Evolutionary conservation across 441 rosid genomes (phyloP), one percentile per base, ranked within the genome.

Genomic region (Croton setiger): DNA sequence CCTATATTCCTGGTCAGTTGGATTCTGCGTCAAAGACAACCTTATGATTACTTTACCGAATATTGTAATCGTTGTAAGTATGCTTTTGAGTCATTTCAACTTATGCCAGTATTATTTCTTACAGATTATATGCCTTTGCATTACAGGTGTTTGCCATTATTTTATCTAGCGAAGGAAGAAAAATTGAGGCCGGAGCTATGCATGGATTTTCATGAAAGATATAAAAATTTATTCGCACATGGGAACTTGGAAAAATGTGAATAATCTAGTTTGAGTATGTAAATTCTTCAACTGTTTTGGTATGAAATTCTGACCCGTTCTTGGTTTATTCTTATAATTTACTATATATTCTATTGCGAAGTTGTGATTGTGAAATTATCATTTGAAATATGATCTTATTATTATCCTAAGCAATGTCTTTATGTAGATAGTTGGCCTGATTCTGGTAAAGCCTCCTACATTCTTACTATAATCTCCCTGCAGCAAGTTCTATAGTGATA

Each of bases 111-210:
- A 33, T 66, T 18, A 11, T 65, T 43, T 60, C 62, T 27, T 60
- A 18, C 48, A 7, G 17, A 59, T 41, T 58, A 44, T 56, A 58
- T 66, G 23, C 27, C 59, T 65, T 20, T 45, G 27, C 10, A 36
- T 49, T 73, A 69, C 74, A 60, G 51, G 43, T 64, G 61, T 39
- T 44, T n/a, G n/a, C 53, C 14, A 60, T 23, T 60, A n/a, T n/a
- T n/a, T n/a, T n/a, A n/a, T 48, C 20, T 53, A 53, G 64, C 53
- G 7, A 31, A 60, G 33, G 47, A 48, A 60, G 44, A 31, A 60
- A 55, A n/a, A 7, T 41, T 62, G 6, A 10, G 18, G 62, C n/a
- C 0, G 4, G 10, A 27, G 18, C 44, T 37, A 43, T 52, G 31
- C 35, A 23, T 52, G 61, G 14, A 17, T 43, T 51, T 69, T n/a